Evolutionary conservation across 768 basidiomycete genomes (phyloP), one percentile per base, ranked within the genome.

Genomic region (Leucocoprinus sp.): DNA sequence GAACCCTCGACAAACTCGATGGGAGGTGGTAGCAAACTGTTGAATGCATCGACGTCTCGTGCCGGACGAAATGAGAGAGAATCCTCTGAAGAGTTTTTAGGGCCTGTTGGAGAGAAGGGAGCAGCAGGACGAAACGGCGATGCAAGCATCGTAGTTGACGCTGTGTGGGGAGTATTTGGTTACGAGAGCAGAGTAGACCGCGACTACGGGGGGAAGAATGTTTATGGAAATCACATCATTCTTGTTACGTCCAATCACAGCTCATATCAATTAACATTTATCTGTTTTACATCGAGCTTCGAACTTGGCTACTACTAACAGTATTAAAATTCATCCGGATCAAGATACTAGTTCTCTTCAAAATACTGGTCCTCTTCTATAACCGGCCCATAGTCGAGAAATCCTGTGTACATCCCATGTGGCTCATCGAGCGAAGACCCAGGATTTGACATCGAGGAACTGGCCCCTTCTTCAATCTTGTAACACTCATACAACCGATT

Each of bases 1-100:
- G 87, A 89, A 17, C 87, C 87, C 59, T 90, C 87, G 41, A 89
- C 67, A 43, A 90, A 90, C 60, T 90, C 87, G 49, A 90, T 72
- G 14, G 82, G 76, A n/a, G 84, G 83, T 3, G 83, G 82, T 28
- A 86, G 74, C n/a, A 86, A 70, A 52, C 69, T 82, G 53, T 84
- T 86, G 69, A 87, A 88, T 3, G 80, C 67, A 49, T 85, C 84
- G 50, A 82, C 59, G 58, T 88, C 84, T 57, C 76, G 78, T 28
- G 81, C 72, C 2, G 84, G 84, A 34, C 76, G 69, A 58, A 77
- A 79, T 52, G 78, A 77, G 22, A 70, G 55, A 35, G 68, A 57
- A 56, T 77, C 75, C 40, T 81, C 77, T 24, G 75, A 57, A 37
- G 55, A 57, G 55, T 72, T 70, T 40, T 74, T 68, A 4, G 69